Evolutionary conservation across 169 alveolate genomes (phyloP).

Genomic region (Cystoisospora suis): DNA sequence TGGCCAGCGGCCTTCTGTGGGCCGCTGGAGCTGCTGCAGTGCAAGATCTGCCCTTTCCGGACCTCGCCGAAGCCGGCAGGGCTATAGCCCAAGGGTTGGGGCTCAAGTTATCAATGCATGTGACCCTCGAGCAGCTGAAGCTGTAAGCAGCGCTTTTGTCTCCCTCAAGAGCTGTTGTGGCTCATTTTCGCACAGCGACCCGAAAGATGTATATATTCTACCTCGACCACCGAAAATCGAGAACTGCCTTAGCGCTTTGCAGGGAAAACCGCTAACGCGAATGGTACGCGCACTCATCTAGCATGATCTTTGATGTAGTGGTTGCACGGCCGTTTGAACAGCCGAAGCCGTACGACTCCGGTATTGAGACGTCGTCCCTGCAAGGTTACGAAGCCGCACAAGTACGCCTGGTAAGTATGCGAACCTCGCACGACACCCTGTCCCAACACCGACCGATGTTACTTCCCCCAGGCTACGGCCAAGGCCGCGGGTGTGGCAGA

Average conservation of each 20-base stretch:
- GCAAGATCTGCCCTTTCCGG: no score
- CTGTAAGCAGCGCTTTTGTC: neutral
- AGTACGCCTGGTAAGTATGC: neutral
- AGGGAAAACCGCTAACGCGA: conserved; percentile 12
- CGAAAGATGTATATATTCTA: neutral
- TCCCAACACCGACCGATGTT: neutral
- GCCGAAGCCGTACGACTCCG: conserved; percentile 16
- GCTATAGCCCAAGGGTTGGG: neutral
- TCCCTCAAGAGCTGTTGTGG: neutral
- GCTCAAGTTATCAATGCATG: neutral
- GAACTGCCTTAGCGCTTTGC: conserved; percentile 24
- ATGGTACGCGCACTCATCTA: neutral
- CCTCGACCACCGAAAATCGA: conserved; percentile 30
- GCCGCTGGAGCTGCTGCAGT: no score
- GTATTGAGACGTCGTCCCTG: neutral
- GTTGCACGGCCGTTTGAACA: neutral
- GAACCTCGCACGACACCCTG: neutral
- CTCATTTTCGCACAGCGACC: neutral
- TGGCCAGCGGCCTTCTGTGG: no score
- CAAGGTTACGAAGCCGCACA: neutral
- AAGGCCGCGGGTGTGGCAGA: conserved; percentile 14
- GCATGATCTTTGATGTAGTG: neutral
- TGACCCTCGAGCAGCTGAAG: neutral
- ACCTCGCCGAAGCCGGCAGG: no score
- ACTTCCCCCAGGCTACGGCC: neutral